A percentile compares a stretch with the other conserved stretches of the same genome.
Evolutionary conservation across 495 filamentous ascomycete genomes (phyloP).

Genomic region (Daldinia caldariorum): DNA sequence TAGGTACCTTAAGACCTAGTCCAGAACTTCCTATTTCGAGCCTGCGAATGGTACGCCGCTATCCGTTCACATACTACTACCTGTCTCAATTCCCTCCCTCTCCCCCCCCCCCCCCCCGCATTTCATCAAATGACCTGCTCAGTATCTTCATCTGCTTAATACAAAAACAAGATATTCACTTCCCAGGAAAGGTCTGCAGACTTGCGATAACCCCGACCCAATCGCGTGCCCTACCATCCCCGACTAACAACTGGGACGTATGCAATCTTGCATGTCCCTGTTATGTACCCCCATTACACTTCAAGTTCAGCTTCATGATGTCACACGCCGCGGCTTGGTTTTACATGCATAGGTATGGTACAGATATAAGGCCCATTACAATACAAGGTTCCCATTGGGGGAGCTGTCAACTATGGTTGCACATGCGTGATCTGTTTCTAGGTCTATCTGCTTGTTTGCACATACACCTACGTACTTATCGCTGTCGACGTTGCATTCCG

Average conservation of each 20-base stretch:
- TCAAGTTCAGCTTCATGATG: conserved; percentile 40
- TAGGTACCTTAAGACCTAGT: no score
- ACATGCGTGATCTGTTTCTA: not conserved
- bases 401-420: conserved; percentile 8
- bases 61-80: not conserved
- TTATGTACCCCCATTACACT: not conserved
- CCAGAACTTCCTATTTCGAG: conserved; percentile 35
- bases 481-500: conserved; percentile 38
- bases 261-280: conserved; percentile 28
- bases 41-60: conserved; percentile 4
- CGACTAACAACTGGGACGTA: conserved; percentile 13
- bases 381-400: conserved; percentile 20
- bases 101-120: no score
- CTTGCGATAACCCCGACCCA: conserved; percentile 25
- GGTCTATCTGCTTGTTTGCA: conserved; percentile 31
- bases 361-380: conserved; percentile 31
- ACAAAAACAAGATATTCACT: not conserved
- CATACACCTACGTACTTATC: conserved; percentile 8
- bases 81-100: not conserved
- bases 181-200: not conserved
- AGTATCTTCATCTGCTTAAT: not conserved
- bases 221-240: conserved; percentile 28
- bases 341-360: conserved; percentile 25
- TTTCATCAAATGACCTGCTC: not conserved
- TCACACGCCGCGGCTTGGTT: conserved; percentile 30